Percentiles rank a stretch among this genome's conserved stretches.
Evolutionary conservation across 495 filamentous ascomycete species (phyloP).

Genomic region (Friedmanniomyces simplex): DNA sequence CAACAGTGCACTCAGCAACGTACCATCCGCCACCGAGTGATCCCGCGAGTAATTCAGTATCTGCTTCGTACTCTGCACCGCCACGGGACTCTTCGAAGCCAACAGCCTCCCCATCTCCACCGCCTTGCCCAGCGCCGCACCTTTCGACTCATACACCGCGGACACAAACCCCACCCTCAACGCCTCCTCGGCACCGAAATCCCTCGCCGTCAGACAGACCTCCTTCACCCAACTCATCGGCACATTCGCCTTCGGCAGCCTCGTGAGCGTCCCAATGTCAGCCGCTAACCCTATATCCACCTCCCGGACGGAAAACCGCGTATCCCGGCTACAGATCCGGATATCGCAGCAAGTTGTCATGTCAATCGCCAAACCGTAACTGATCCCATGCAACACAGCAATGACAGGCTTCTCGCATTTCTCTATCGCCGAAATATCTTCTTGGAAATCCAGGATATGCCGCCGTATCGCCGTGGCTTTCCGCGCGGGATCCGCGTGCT

Average conservation of each 20-base stretch:
- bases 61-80: constrained; percentile 88
- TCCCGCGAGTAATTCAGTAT: constrained; percentile 79
- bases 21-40: constrained; percentile 64
- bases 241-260: constrained; percentile 76
- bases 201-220: constrained; percentile 64
- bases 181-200: constrained; percentile 73
- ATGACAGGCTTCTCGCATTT: constrained; percentile 89
- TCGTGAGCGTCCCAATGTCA: constrained; percentile 78
- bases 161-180: constrained; percentile 73
- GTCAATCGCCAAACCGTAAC: constrained; percentile 77
- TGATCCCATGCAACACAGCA: constrained; percentile 68
- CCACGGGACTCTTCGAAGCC: constrained; percentile 77
- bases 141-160: constrained; percentile 46
- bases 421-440: constrained; percentile 64
- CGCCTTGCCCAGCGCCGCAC: constrained; percentile 37
- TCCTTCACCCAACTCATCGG: constrained; percentile 84
- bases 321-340: constrained; percentile 47
- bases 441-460: constrained; percentile 67
- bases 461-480: constrained; percentile 53
- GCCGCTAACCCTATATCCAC: constrained; percentile 92
- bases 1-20: constrained; percentile 22
- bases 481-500: constrained; percentile 49
- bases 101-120: constrained; percentile 57
- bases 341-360: constrained; percentile 69
- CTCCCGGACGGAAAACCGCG: constrained; percentile 76